A percentile compares a stretch with the other conserved stretches of the same genome.
Evolutionary conservation across 1,284 basidiomycete species (phyloP).

Genomic region (Erythrobasidium hasegawianum): DNA sequence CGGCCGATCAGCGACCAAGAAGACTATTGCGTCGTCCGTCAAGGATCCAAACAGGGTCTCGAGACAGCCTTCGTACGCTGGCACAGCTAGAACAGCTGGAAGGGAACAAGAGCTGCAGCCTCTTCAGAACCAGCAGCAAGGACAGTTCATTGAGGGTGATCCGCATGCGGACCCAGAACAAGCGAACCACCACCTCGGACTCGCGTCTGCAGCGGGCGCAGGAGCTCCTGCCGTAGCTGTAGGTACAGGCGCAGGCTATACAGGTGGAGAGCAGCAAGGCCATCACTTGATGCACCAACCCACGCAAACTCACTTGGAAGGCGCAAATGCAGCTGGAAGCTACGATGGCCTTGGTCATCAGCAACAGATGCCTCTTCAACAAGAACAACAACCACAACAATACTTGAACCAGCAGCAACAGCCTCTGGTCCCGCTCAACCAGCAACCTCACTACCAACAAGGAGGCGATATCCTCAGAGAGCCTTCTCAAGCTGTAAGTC

Average conservation of each 20-base stretch:
- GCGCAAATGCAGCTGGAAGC: no score
- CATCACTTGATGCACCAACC: no score
- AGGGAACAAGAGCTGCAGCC: neutral
- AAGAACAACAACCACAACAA: conserved; percentile 7
- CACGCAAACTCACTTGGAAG: no score
- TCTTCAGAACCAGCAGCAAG: neutral
- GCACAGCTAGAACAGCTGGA: neutral
- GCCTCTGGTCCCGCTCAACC: neutral
- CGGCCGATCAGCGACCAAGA: neutral
- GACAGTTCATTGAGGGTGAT: neutral
- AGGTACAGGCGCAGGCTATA: neutral
- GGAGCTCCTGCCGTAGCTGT: neutral
- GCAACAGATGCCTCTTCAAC: conserved; percentile 4
- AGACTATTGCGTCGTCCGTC: neutral
- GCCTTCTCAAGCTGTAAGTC: neutral
- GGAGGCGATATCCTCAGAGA: neutral
- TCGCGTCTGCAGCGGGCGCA: no score
- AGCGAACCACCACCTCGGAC: neutral
- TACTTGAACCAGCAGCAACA: conserved; percentile 7
- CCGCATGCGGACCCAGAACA: neutral
- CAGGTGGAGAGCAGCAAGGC: no score
- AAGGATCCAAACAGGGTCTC: neutral
- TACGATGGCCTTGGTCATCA: conserved; percentile 11
- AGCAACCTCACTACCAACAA: neutral
- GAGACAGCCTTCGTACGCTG: conserved; percentile 1